phyloP scores from a whole-genome alignment of 148 eudicot species.

The Linanthus parryae region DNA sequence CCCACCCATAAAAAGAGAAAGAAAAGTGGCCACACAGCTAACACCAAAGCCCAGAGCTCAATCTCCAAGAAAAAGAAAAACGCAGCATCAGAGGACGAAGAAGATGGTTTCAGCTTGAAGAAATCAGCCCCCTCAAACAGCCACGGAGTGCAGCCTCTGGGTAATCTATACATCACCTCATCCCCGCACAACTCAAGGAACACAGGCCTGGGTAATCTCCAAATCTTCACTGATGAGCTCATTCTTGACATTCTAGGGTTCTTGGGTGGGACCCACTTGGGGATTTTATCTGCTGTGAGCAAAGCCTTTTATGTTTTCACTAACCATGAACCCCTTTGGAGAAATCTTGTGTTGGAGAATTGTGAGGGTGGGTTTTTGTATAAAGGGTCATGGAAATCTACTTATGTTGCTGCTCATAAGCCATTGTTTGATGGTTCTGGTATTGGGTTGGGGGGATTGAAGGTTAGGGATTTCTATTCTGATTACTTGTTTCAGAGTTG shows the following conservation, averaged over 20 bases:
- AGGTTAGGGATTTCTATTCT: conserved; percentile 73
- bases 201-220: conserved; percentile 67
- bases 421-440: conserved; percentile 23
- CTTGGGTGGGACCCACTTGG: conserved; percentile 56
- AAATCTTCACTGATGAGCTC: conserved; percentile 71
- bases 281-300: conserved; percentile 59
- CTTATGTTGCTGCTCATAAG: conserved; percentile 42
- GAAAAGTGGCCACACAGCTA: background rate
- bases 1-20: conserved; percentile 20
- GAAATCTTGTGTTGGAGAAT: conserved; percentile 78
- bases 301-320: conserved; percentile 81
- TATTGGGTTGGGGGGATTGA: conserved; percentile 30
- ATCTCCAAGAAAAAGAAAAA: conserved; percentile 2
- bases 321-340: conserved; percentile 88
- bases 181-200: conserved; percentile 61
- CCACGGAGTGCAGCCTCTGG: conserved; percentile 81
- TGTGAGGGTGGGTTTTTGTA: conserved; percentile 50
- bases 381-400: conserved; percentile 69
- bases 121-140: conserved; percentile 37
- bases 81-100: conserved; percentile 23
- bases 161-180: conserved; percentile 64
- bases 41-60: conserved; percentile 3
- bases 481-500: conserved; percentile 98
- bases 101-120: conserved; percentile 52
- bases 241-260: conserved; percentile 78